Base-by-base conservation (phyloP, 129 eudicot genomes). In the Artemisia argyi region DNA sequence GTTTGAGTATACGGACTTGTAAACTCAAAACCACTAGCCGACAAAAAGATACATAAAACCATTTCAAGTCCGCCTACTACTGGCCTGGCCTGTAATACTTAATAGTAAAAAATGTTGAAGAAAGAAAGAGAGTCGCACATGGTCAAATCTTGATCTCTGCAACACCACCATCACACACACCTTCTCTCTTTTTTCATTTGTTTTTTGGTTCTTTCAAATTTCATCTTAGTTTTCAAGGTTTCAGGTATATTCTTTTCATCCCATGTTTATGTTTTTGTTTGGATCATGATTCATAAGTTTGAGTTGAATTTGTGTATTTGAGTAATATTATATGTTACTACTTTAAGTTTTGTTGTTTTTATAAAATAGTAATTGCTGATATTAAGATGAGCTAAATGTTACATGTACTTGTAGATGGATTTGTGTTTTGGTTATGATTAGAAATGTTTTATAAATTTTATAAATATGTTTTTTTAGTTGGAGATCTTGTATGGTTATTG, bases 91-190 rank as follows among this genome's bases (percentile, higher is more conserved):
- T 39, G 46, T 39, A 39, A 39, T 39, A 32, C 5, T 4, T 0
- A 4, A 32, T 32, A 4, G 0, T 28, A 35, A 35, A 35, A 35
- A 35, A 7, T 39, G 46, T 39, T 24, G 10, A 15, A 50, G 64
- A 11, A 42, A 20, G 55, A 59, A 64, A 56, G 76, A 47, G 76
- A 73, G 63, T 73, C 71, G 53, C 71, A 50, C 78, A 73, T 73
- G 71, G 78, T 73, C 71, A 73, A 73, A 73, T 32, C 39, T 32
- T 20, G 78, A 73, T 73, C 69, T 73, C 69, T 72, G 68, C 76
- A 72, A 72, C 51, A 72, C 51, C 69, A 61, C 32, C 69, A 61
- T 53, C 46, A 39, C 46, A 32, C 42, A 32, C 42, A 16, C 52
- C 14, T 51, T 61, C 70, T 73, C 71, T 73, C 71, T 73, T 50